Percentiles rank a stretch among this genome's conserved stretches.
Evolutionary conservation across 768 basidiomycete species (phyloP).

Genomic region (Suillus bovinus): DNA sequence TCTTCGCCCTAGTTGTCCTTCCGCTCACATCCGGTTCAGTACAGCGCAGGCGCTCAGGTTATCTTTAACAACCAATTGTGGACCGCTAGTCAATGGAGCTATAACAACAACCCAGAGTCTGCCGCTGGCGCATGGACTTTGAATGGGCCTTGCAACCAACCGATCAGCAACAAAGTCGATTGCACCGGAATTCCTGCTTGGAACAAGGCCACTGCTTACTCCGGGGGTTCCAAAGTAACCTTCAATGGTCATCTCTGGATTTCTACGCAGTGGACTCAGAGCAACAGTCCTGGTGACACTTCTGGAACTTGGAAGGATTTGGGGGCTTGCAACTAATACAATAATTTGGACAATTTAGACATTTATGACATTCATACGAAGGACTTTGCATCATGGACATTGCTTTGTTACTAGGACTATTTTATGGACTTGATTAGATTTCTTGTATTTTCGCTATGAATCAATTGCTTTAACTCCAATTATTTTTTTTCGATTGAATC

Average conservation of each 20-base stretch:
- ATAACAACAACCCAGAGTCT: slow-evolving; percentile 17
- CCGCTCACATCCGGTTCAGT: slow-evolving; percentile 19
- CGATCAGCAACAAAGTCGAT: slow-evolving; percentile 23
- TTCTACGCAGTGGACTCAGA: slow-evolving; percentile 24
- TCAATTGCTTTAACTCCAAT: too few species aligned
- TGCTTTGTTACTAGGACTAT: not conserved
- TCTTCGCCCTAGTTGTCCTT: rapidly evolving
- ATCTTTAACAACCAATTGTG: slow-evolving; percentile 25
- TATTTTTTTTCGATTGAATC: too few species aligned
- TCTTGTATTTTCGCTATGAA: not conserved
- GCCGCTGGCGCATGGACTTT: slow-evolving; percentile 22
- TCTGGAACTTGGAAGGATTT: slow-evolving; percentile 28
- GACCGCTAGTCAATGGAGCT: slow-evolving; percentile 29
- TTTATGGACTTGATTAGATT: not conserved
- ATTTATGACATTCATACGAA: not conserved
- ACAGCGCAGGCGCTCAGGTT: slow-evolving; percentile 21
- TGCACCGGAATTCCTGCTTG: slow-evolving; percentile 24
- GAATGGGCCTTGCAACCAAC: slow-evolving; percentile 17
- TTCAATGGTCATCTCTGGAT: slow-evolving; percentile 22
- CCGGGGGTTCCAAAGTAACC: slow-evolving; percentile 17
- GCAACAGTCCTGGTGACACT: slow-evolving; percentile 24
- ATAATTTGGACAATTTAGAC: too few species aligned
- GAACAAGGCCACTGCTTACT: slow-evolving; percentile 20
- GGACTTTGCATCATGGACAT: not conserved
- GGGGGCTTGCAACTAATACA: slow-evolving; percentile 20